These are phyloP conservation scores for Cutaneotrichosporon dermatis DNA, from an alignment of 1,284 basidiomycete genomes.

Conservation along the genomic window DNA sequence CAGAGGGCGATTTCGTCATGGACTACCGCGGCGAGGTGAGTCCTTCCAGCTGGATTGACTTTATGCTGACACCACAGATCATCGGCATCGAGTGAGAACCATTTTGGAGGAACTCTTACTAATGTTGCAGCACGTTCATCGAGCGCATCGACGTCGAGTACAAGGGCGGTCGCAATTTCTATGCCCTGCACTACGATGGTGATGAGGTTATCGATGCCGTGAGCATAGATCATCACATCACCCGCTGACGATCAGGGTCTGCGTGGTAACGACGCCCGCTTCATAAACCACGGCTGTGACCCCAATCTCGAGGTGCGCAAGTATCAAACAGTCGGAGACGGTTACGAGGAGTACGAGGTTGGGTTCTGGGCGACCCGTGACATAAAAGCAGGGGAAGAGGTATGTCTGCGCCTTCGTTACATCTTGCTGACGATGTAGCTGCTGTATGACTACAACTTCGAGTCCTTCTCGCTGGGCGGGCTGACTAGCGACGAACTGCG, in stretches of 20 bases:
- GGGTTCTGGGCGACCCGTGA: conserved; percentile 49
- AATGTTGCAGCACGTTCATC: conserved; percentile 33
- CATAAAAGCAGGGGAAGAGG: conserved; percentile 50
- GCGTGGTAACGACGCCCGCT: conserved; percentile 51
- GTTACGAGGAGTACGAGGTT: conserved; percentile 51
- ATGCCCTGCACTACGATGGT: conserved; percentile 51
- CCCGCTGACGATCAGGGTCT: conserved; percentile 37
- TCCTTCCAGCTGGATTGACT: not conserved
- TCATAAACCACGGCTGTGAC: conserved; percentile 52
- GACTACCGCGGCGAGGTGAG: conserved; percentile 51
- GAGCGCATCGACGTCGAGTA: conserved; percentile 41
- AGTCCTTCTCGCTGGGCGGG: conserved; percentile 34
- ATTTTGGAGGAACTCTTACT: not conserved
- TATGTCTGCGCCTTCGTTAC: conserved; percentile 17
- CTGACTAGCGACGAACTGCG: conserved; percentile 29
- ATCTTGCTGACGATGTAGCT: conserved; percentile 19
- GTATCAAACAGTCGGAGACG: conserved; percentile 43
- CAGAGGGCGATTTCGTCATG: conserved; percentile 50
- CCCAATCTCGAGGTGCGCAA: conserved; percentile 50
- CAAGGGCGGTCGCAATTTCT: conserved; percentile 45
- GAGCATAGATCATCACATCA: not conserved
- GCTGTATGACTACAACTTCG: conserved; percentile 50
- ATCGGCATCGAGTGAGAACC: conserved; percentile 33
- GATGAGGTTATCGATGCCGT: conserved; percentile 53
- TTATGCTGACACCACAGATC: conserved; percentile 19